Evolutionary conservation across 192 early-diverging fungal genomes (phyloP).

Genomic region (Mortierella claussenii): DNA sequence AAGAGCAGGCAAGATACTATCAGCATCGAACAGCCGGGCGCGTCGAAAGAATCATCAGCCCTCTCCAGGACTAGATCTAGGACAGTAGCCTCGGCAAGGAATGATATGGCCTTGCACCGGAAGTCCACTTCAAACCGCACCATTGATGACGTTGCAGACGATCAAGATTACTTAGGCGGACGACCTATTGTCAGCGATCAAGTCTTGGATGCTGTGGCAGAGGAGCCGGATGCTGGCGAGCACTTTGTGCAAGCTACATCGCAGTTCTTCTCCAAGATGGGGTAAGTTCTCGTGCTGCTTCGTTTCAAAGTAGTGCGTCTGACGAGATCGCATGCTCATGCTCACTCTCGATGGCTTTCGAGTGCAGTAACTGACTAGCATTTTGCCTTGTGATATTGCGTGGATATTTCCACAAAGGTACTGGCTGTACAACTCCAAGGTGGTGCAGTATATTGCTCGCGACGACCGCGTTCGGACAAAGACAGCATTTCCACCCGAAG

Average conservation of each 20-base stretch:
- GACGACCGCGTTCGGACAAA: constrained; percentile 51
- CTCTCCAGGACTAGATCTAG: background rate
- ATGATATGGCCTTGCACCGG: background rate
- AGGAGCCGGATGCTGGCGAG: constrained; percentile 40
- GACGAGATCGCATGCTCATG: too few relatives aligned
- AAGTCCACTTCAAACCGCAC: background rate
- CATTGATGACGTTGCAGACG: background rate
- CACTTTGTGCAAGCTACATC: constrained; percentile 43
- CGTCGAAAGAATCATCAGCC: background rate
- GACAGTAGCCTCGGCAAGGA: background rate
- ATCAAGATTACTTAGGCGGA: constrained; percentile 3
- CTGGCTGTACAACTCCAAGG: constrained; percentile 56
- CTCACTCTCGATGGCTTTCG: too few relatives aligned
- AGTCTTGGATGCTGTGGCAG: constrained; percentile 1
- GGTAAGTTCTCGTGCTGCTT: constrained; percentile 29
- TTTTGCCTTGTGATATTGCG: too few relatives aligned
- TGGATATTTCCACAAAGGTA: too few relatives aligned
- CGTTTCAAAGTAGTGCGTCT: too few relatives aligned
- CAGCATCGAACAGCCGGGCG: background rate
- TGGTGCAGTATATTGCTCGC: constrained; percentile 53
- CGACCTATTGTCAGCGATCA: background rate
- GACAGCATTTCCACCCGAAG: constrained; percentile 32
- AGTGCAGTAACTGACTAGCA: too few relatives aligned
- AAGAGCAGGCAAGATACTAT: background rate
- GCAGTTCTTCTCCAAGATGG: constrained; percentile 47